Evolutionary conservation across 495 filamentous ascomycete species (phyloP).

Genomic region (Hyaloscypha finlandica): DNA sequence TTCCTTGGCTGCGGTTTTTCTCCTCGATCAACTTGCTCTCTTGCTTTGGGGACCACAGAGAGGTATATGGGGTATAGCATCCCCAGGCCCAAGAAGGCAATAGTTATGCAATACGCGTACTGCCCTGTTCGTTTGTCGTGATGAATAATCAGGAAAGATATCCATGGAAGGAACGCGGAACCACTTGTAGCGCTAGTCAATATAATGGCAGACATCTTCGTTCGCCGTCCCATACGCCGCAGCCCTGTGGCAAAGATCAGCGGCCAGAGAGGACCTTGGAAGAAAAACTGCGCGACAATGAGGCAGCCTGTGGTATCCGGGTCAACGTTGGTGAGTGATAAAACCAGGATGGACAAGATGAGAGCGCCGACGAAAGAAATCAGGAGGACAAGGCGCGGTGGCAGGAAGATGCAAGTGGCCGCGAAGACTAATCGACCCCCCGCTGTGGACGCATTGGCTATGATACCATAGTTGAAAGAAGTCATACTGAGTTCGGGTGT

Average conservation of each 20-base stretch:
- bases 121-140: conserved; percentile 25
- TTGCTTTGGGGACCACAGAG: conserved; percentile 1
- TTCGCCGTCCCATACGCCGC: conserved; percentile 68
- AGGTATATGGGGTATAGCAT: conserved; percentile 61
- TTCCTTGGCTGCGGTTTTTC: neutral
- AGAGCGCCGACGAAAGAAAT: conserved; percentile 46
- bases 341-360: conserved; percentile 37
- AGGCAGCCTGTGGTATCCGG: conserved; percentile 39
- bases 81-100: conserved; percentile 57
- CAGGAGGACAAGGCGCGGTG: conserved; percentile 53
- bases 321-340: conserved; percentile 39
- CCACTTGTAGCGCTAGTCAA: neutral
- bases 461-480: conserved; percentile 49
- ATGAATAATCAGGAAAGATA: neutral
- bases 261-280: conserved; percentile 57
- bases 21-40: conserved; percentile 10
- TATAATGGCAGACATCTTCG: conserved; percentile 60
- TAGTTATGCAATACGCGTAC: conserved; percentile 55
- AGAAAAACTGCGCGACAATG: conserved; percentile 65
- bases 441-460: conserved; percentile 46
- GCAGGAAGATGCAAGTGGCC: conserved; percentile 49
- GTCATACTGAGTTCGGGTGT: conserved; percentile 28
- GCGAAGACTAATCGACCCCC: conserved; percentile 45
- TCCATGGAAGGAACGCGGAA: neutral
- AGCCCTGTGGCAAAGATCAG: conserved; percentile 68